Percentiles rank a stretch among this genome's conserved stretches.
These are phyloP conservation scores for Didymella keratinophila DNA, from an alignment of 2,329 filamentous ascomycete genomes.

Conservation along the genomic window DNA sequence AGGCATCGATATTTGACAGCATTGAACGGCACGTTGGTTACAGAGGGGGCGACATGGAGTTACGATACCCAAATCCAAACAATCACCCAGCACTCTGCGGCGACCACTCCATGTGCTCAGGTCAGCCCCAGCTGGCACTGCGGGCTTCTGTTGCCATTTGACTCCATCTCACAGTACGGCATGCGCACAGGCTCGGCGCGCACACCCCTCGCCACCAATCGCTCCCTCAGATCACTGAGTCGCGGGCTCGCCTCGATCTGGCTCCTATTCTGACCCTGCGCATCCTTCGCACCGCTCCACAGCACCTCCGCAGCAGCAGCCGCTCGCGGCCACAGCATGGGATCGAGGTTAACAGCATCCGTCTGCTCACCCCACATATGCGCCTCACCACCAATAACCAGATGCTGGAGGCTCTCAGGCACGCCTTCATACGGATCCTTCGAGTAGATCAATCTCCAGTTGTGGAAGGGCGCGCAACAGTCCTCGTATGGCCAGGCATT, in stretches of 20 bases:
- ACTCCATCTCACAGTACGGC: conserved; percentile 73
- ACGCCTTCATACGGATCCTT: conserved; percentile 74
- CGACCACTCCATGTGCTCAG: neutral
- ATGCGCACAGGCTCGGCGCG: conserved; percentile 72
- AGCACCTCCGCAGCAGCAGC: conserved; percentile 79
- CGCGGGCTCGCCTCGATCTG: conserved; percentile 74
- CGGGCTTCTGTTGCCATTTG: conserved; percentile 43
- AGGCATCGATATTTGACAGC: conserved; percentile 6
- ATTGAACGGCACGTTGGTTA: conserved; percentile 16
- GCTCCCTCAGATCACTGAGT: conserved; percentile 77
- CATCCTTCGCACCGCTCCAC: conserved; percentile 77
- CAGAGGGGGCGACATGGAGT: neutral
- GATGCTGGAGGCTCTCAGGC: conserved; percentile 66
- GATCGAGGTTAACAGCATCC: conserved; percentile 77
- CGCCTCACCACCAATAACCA: conserved; percentile 82
- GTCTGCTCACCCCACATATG: conserved; percentile 83
- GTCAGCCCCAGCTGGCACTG: conserved; percentile 27
- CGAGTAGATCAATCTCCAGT: conserved; percentile 81
- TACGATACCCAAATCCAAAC: conserved; percentile 19
- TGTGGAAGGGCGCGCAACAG: conserved; percentile 82
- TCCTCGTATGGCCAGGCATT: conserved; percentile 75
- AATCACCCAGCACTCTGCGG: neutral
- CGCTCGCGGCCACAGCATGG: conserved; percentile 78
- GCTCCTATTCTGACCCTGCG: conserved; percentile 71
- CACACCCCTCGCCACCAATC: conserved; percentile 74